Evolutionary conservation across 768 basidiomycete genomes (phyloP).

Genomic region (Candolleomyces aberdarensis): DNA sequence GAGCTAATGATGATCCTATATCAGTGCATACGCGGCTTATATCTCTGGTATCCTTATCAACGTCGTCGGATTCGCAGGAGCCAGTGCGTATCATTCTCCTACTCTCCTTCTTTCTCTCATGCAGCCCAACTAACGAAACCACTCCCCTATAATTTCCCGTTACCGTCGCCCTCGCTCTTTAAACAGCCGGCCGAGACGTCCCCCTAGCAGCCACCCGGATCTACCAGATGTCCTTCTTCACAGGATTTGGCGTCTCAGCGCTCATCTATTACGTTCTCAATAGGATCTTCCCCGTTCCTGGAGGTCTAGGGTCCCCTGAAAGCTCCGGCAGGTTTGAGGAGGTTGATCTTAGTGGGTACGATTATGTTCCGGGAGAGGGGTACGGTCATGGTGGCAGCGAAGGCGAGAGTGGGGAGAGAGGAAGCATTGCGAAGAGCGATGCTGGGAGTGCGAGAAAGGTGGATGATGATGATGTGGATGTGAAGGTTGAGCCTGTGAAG

Average conservation of each 20-base stretch:
- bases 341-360: conserved; percentile 43
- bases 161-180: too few species aligned
- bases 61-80: conserved; percentile 77
- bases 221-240: conserved; percentile 79
- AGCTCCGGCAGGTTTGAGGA: conserved; percentile 42
- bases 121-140: too few species aligned
- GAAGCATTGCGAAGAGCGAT: conserved; percentile 5
- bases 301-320: conserved; percentile 21
- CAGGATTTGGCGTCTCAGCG: conserved; percentile 72
- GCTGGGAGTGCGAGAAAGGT: not conserved
- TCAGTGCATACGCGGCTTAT: conserved; percentile 63
- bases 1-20: not conserved
- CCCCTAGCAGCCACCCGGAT: conserved; percentile 69
- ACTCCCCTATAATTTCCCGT: too few species aligned
- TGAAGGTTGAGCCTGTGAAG: not conserved
- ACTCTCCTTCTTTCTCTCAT: too few species aligned
- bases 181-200: conserved; percentile 52
- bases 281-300: conserved; percentile 56
- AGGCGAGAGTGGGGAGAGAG: conserved; percentile 12
- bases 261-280: conserved; percentile 62
- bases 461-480: not conserved
- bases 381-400: not conserved
- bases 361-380: not conserved
- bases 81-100: conserved; percentile 56
- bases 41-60: conserved; percentile 78